These are phyloP conservation scores for Aphanoascus verrucosus DNA, from an alignment of 2,329 filamentous ascomycete species.

Conservation along the genomic window DNA sequence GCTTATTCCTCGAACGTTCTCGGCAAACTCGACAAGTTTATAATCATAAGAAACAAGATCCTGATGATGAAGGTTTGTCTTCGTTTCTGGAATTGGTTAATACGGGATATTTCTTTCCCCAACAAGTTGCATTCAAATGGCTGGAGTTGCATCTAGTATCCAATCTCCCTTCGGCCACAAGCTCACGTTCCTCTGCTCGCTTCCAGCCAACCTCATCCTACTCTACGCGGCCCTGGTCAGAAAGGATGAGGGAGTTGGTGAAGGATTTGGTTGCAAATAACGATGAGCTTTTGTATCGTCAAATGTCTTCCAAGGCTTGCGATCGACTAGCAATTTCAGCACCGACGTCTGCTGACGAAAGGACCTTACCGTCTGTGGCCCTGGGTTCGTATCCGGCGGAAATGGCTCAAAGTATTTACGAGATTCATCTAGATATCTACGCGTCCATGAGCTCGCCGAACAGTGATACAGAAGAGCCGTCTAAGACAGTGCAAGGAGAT, in stretches of 20 bases:
- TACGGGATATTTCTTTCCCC: slow-evolving; percentile 35
- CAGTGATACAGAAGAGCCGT: slow-evolving; percentile 44
- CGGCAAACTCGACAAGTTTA: slow-evolving; percentile 36
- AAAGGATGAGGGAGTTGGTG: slow-evolving; percentile 45
- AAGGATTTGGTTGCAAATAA: slow-evolving; percentile 44
- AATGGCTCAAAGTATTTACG: slow-evolving; percentile 51
- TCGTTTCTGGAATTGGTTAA: slow-evolving; percentile 40
- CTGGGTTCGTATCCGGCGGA: slow-evolving; percentile 28
- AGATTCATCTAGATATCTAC: slow-evolving; percentile 57
- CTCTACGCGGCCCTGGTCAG: slow-evolving; percentile 44
- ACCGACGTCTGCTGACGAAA: neutral
- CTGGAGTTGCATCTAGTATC: slow-evolving; percentile 42
- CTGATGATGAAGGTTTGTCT: slow-evolving; percentile 29
- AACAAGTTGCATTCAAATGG: slow-evolving; percentile 46
- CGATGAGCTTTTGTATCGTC: slow-evolving; percentile 44
- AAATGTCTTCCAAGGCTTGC: slow-evolving; percentile 19
- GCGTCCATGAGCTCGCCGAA: slow-evolving; percentile 51
- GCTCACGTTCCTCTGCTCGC: neutral
- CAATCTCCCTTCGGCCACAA: slow-evolving; percentile 18
- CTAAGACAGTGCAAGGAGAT: slow-evolving; percentile 46
- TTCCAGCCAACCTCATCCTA: slow-evolving; percentile 38
- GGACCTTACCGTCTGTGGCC: neutral
- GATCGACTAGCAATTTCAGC: no score
- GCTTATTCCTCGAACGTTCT: slow-evolving; percentile 48
- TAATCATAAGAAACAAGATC: slow-evolving; percentile 31